Base-by-base conservation (phyloP, 257 asterid genomes). In the Oldenlandia corymbosa region DNA sequence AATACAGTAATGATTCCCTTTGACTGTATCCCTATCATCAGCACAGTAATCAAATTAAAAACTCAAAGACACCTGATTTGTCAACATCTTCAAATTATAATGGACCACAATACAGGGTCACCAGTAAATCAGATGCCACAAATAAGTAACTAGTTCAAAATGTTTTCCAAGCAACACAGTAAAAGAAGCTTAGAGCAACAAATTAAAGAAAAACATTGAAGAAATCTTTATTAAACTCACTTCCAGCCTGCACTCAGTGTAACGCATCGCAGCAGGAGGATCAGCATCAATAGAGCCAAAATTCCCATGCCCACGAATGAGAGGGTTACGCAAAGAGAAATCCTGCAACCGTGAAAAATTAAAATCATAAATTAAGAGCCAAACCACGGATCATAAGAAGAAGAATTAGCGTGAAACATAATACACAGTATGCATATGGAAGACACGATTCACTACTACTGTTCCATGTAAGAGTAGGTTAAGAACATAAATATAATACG, bases 191-290 rank as follows among this genome's bases (percentile, higher is more conserved):
- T 3, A 34, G 9, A 41, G 28, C 28, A 21, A n/a, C 32, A 60
- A 20, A 12, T 46, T 31, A 58, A 30, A 7, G 41, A 21, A 23
- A 7, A 31, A 34, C 39, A 34, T 4, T 21, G 36, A 20, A 61
- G 9, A 13, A 5, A 1, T 41, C 30, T 5, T 23, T 52, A 57
- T 31, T 34, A 17, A 30, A 26, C 66, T 71, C 71, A 93, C 99
- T 85, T 87, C 97, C 77, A 93, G 85, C 74, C 99, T 80, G 77
- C 99, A 93, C 74, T 93, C 99, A 47, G 97, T 93, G 78, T 93
- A 93, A 23, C 99, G 99, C 99, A 93, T 93, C 60, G 99, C 99
- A 11, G 99, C 99, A 65, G 99, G 84, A 78, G 99, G 97, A 77
- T 93, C 99, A 21, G 97, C 95, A 84, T 93, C 99, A 51, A 93